Base-by-base conservation (phyloP, 345 rosid species). In the Citrus inodora region DNA sequence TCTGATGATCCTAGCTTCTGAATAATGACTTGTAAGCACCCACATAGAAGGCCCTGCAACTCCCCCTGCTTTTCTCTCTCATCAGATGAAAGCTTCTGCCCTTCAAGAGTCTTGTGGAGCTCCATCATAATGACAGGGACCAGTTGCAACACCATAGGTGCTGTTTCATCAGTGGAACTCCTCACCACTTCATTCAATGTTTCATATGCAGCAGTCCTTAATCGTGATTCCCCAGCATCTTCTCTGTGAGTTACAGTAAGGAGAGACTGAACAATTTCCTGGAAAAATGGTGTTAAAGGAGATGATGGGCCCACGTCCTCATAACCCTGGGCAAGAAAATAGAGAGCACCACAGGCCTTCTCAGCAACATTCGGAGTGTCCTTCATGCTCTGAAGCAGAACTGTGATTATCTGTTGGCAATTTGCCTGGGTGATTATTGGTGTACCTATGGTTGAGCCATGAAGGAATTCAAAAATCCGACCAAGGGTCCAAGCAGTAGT, bases 31-130 rank as follows among this genome's bases (percentile, higher is more conserved):
- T 91, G 95, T 60, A 91, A 82, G 81, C 95, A 90, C 24, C 95
- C 93, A 51, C 95, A 91, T 70, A 91, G 87, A 82, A 91, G 95
- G 30, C 95, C 93, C 80, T 91, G 95, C 48, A 91, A 76, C 67
- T 91, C 94, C 46, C 84, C 86, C 69, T 89, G 94, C 79, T 86
- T 91, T 87, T 89, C 92, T 67, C 85, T 85, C 75, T 89, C 92
- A 71, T 86, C 91, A 3, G 86, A 75, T 6, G 89, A 85, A 19
- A 88, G 90, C 76, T 88, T 89, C 78, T 89, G 89, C 51, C 89
- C 92, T 78, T 89, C 94, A 40, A 91, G 83, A 79, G 94, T 91
- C 40, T 87, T 85, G 77, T 91, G 94, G 77, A 91, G 94, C 88
- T 91, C 94, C 83, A 76, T 66, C 91, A 89, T 89, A 65, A 91